Evolutionary conservation across 768 basidiomycete genomes (phyloP).

Genomic region (Holtermanniella nyarrowii): DNA sequence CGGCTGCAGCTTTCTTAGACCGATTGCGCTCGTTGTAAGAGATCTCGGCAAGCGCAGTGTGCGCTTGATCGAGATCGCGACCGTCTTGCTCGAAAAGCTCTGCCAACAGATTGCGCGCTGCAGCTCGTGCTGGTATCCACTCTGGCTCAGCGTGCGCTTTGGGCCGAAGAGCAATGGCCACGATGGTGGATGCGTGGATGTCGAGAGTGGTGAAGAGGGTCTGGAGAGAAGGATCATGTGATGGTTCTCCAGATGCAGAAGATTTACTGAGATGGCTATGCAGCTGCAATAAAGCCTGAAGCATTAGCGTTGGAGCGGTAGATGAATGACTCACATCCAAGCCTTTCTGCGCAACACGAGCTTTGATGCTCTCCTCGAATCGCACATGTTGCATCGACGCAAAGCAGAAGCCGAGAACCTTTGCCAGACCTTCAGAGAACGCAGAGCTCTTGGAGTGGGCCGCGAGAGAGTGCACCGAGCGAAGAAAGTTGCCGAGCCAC

Average conservation of each 20-base stretch:
- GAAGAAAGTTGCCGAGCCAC: background rate
- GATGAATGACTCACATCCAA: conserved; percentile 50
- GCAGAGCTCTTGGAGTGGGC: too few relatives aligned
- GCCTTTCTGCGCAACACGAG: conserved; percentile 53
- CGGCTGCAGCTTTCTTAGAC: conserved; percentile 4
- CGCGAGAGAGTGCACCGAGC: background rate
- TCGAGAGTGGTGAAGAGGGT: conserved; percentile 42
- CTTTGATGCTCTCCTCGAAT: conserved; percentile 50
- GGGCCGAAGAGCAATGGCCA: conserved; percentile 46
- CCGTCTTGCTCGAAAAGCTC: conserved; percentile 40
- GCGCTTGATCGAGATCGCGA: conserved; percentile 22
- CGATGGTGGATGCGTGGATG: conserved; percentile 48
- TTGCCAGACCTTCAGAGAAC: conserved; percentile 61
- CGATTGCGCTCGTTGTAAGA: conserved; percentile 24
- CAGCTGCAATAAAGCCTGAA: conserved; percentile 8
- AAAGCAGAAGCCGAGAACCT: conserved; percentile 61
- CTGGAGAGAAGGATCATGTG: conserved; percentile 4
- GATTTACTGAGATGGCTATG: background rate
- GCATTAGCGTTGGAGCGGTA: conserved; percentile 10
- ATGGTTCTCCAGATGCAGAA: background rate
- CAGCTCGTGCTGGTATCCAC: conserved; percentile 46
- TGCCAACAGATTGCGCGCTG: conserved; percentile 43
- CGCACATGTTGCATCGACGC: conserved; percentile 73
- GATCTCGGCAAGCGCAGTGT: conserved; percentile 21
- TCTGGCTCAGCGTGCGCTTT: conserved; percentile 40